Evolutionary conservation across 352 stramenopile species (phyloP), one percentile per base, ranked within the genome.

Genomic region (Phytophthora meadii): DNA sequence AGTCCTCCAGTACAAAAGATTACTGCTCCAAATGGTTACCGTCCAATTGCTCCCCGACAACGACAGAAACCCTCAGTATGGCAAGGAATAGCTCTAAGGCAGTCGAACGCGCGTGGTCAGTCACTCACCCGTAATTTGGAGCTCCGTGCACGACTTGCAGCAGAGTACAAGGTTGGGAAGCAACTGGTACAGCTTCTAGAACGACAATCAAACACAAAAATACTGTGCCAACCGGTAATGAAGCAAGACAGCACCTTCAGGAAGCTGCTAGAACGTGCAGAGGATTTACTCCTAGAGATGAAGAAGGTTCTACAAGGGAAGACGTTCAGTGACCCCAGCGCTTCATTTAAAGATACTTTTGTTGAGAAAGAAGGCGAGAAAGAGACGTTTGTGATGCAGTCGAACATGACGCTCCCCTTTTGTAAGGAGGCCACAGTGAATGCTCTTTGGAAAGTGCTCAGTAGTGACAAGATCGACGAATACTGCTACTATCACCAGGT

Each of bases 401-500:
- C 61, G 5, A 59, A 42, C 34, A 53, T 65, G 61, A 39, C 22
- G 10, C 24, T 70, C 4, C 62, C 62, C 4, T 70, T 70, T 39
- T 5, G 4, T 2, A 9, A 11, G 7, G 48, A 64, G 53, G 55
- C 60, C 9, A 34, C 41, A 8, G 48, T 14, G 2, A 66, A 56
- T 14, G 48, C 62, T 10, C 27, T 70, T 27, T 70, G 62, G 62
- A 64, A 54, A 30, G 47, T 65, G 40, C 36, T 66, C 32, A 50
- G 14, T 4, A 65, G 39, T 2, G 62, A 65, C 17, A 57, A 56
- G 4, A 61, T 74, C 11, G 56, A 61, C 6, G 60, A 65, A 17
- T 57, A 68, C 1, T 76, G 65, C 39, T 74, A 74, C 50, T 64
- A 67, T 27, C 66, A 76, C 46, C 50, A 70, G 22, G 64, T 65